Percentiles rank a stretch among this genome's conserved stretches.
Conservation (phyloP, 768 basidiomycete species). For the Botryobasidium botryosum region DNA sequence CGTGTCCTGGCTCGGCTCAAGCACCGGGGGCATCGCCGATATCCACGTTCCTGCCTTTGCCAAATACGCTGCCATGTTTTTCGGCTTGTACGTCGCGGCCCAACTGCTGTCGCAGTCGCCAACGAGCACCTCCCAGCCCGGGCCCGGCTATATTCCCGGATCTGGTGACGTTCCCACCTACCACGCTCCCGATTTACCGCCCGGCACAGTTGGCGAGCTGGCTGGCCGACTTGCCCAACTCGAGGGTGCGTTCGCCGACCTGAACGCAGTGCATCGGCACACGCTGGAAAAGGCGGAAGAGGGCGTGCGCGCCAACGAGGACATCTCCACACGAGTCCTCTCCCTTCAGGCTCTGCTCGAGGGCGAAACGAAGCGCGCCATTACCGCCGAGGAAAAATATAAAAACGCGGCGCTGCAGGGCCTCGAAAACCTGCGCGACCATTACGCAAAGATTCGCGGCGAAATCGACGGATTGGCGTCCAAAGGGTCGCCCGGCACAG, state of each 20-base stretch:
- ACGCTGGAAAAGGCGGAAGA: slow-evolving; percentile 30
- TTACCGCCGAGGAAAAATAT: slow-evolving; percentile 36
- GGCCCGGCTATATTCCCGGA: slow-evolving; percentile 4
- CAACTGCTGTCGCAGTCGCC: background rate
- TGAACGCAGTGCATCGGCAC: slow-evolving; percentile 22
- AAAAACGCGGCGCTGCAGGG: slow-evolving; percentile 29
- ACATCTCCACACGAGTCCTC: slow-evolving; percentile 37
- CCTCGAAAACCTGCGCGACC: slow-evolving; percentile 34
- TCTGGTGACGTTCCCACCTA: slow-evolving; percentile 22
- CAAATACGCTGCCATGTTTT: background rate
- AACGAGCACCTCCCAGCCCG: background rate
- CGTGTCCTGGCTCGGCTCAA: background rate
- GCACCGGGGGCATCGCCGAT: slow-evolving; percentile 7
- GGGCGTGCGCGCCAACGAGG: slow-evolving; percentile 32
- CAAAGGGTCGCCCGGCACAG: too few species aligned
- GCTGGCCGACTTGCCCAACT: slow-evolving; percentile 42
- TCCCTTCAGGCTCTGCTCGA: slow-evolving; percentile 38
- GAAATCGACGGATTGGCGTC: too few species aligned
- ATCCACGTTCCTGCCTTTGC: slow-evolving; percentile 3
- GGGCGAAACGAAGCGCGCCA: slow-evolving; percentile 28
- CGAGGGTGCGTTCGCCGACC: slow-evolving; percentile 42
- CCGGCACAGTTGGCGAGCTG: slow-evolving; percentile 49
- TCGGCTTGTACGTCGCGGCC: background rate
- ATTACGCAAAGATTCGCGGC: slow-evolving; percentile 16
- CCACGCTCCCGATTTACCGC: slow-evolving; percentile 38